Conservation (phyloP, 768 basidiomycete species). For the Rhodotorula sphaerocarpa region DNA sequence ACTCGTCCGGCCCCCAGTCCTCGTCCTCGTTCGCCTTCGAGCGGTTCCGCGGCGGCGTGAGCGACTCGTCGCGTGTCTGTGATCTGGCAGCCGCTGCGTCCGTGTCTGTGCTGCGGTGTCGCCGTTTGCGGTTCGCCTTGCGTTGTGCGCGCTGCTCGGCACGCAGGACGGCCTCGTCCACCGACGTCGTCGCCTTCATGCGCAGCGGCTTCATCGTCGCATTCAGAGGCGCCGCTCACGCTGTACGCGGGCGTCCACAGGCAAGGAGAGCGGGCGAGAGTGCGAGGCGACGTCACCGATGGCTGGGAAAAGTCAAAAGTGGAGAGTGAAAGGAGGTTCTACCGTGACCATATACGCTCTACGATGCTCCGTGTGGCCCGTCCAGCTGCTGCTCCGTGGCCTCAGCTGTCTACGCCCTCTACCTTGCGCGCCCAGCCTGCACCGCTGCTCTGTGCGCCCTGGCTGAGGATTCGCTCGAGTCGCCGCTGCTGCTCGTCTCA, state of each 20-base stretch:
- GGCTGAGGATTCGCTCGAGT: too few relatives aligned
- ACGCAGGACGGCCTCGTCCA: constrained; percentile 18
- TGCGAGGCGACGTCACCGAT: too few relatives aligned
- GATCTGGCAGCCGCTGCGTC: too few relatives aligned
- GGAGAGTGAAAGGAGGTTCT: too few relatives aligned
- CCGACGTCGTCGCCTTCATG: constrained; percentile 18
- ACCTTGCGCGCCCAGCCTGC: too few relatives aligned
- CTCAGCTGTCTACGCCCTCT: too few relatives aligned
- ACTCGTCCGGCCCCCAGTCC: constrained; percentile 22
- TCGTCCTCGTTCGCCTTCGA: background rate
- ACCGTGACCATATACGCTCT: too few relatives aligned
- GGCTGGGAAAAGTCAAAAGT: too few relatives aligned
- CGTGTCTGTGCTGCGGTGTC: background rate
- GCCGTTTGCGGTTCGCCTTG: constrained; percentile 7
- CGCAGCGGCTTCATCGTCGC: constrained; percentile 16
- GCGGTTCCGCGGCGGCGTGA: constrained; percentile 21
- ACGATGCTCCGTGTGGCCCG: too few relatives aligned
- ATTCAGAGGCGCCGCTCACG: too few relatives aligned
- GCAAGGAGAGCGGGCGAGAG: background rate
- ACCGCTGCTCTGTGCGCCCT: too few relatives aligned
- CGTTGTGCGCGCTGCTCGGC: constrained; percentile 3
- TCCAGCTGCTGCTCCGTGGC: too few relatives aligned
- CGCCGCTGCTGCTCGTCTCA: background rate
- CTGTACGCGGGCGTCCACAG: background rate
- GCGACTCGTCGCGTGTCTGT: constrained; percentile 2